phyloP scores from a whole-genome alignment of 2,329 filamentous ascomycete species.

The Colletotrichum gloeosporioides region DNA sequence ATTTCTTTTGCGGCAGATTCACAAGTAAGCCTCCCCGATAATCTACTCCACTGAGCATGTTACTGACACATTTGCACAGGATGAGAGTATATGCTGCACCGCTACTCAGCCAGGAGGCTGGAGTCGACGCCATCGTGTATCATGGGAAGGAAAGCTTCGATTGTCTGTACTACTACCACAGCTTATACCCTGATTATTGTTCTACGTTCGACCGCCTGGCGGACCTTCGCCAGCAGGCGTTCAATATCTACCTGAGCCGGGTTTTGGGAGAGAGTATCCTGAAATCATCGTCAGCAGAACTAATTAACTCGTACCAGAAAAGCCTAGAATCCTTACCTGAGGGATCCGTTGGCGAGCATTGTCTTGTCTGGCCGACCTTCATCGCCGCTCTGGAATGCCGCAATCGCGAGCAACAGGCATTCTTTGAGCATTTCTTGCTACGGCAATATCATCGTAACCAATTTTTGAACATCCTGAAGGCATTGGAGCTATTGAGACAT shows the following conservation, averaged over 20 bases:
- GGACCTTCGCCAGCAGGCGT: constrained; percentile 4
- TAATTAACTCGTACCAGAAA: background rate
- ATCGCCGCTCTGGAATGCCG: constrained; percentile 5
- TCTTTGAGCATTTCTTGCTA: background rate
- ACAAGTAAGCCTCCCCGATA: background rate
- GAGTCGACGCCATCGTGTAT: background rate
- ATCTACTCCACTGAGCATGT: background rate
- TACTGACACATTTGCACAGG: background rate
- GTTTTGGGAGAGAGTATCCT: background rate
- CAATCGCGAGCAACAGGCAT: background rate
- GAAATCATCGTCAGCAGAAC: background rate
- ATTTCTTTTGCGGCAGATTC: background rate
- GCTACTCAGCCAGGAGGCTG: background rate
- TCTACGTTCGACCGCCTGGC: background rate
- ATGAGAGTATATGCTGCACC: constrained; percentile 12
- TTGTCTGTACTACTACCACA: constrained; percentile 5
- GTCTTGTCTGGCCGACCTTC: constrained; percentile 8
- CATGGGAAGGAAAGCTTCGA: constrained; percentile 5
- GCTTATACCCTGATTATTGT: background rate
- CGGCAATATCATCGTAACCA: background rate
- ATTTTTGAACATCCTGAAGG: background rate
- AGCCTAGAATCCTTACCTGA: background rate
- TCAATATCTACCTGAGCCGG: constrained; percentile 1
- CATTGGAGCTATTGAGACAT: background rate
- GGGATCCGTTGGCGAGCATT: background rate